Percentiles rank a stretch among this genome's conserved stretches.
phyloP scores from a whole-genome alignment of 768 basidiomycete species.

The Boletus patriciae region DNA sequence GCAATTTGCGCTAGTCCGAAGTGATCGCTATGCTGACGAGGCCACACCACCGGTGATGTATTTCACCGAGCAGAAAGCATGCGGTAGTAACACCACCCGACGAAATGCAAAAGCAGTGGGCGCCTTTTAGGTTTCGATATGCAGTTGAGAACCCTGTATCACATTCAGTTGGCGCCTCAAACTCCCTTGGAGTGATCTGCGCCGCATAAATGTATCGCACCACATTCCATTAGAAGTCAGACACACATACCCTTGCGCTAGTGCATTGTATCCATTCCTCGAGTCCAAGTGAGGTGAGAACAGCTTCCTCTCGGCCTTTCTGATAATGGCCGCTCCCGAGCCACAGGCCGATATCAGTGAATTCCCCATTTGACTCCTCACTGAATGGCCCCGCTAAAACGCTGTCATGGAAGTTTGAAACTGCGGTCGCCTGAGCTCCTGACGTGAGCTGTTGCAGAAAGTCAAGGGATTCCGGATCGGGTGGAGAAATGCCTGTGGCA shows the following conservation, averaged over 20 bases:
- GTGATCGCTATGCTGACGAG: slow-evolving; percentile 20
- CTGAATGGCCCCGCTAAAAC: slow-evolving; percentile 52
- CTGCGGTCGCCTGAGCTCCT: slow-evolving; percentile 41
- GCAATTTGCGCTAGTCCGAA: not conserved
- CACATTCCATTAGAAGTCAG: slow-evolving; percentile 5
- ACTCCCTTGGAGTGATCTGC: slow-evolving; percentile 18
- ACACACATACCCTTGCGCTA: slow-evolving; percentile 11
- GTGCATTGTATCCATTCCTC: slow-evolving; percentile 19
- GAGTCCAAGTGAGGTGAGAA: slow-evolving; percentile 38
- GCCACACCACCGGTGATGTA: slow-evolving; percentile 24
- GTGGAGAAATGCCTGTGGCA: slow-evolving; percentile 3
- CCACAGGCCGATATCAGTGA: slow-evolving; percentile 53
- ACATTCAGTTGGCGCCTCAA: slow-evolving; percentile 12
- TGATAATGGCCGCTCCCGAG: slow-evolving; percentile 44
- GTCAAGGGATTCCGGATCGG: not conserved
- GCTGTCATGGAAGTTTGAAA: slow-evolving; percentile 45
- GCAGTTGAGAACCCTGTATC: slow-evolving; percentile 6
- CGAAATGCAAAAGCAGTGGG: slow-evolving; percentile 15
- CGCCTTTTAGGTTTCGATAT: slow-evolving; percentile 11
- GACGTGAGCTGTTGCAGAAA: slow-evolving; percentile 35
- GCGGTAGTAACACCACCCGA: slow-evolving; percentile 27
- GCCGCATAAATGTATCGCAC: slow-evolving; percentile 11
- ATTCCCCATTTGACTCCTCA: slow-evolving; percentile 52
- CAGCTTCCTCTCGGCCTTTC: slow-evolving; percentile 26
- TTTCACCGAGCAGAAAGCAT: slow-evolving; percentile 41